phyloP scores from a whole-genome alignment of 1,139 yeast species.

The Geotrichum australiense region DNA sequence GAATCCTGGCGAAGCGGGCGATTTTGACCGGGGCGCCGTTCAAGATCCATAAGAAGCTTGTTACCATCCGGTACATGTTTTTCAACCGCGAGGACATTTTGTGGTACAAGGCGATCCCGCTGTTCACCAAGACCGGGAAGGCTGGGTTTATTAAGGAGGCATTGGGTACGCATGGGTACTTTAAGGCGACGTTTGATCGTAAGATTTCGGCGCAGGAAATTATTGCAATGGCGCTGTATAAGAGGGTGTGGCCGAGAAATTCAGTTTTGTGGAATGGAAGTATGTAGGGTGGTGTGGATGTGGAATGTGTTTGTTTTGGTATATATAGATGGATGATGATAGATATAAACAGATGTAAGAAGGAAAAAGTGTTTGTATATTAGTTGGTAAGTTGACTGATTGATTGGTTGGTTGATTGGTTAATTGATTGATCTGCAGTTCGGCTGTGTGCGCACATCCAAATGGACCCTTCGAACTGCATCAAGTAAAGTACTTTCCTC shows the following conservation, averaged over 20 bases:
- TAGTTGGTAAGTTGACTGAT: no score
- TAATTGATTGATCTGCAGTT: no score
- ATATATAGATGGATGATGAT: no score
- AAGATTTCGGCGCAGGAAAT: constrained; percentile 87
- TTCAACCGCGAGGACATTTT: constrained; percentile 84
- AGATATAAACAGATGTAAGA: no score
- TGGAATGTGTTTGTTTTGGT: no score
- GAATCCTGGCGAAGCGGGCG: constrained; percentile 81
- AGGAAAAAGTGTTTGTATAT: no score
- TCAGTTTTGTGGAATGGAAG: constrained; percentile 19
- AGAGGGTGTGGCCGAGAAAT: constrained; percentile 77
- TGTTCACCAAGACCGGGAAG: constrained; percentile 88
- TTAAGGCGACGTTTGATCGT: constrained; percentile 92
- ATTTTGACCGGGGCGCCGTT: constrained; percentile 92
- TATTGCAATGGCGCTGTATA: constrained; percentile 88
- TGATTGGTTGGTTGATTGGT: no score
- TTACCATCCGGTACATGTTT: constrained; percentile 95
- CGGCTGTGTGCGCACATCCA: no score
- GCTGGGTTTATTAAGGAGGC: constrained; percentile 91
- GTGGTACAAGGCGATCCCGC: constrained; percentile 86
- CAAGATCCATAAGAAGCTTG: constrained; percentile 87
- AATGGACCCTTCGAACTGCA: no score
- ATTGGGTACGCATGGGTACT: constrained; percentile 97
- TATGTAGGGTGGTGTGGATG: no score
- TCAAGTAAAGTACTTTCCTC: no score